Conservation (phyloP, 192 early-diverging fungal species). For the Irineochytrium annulatum region DNA sequence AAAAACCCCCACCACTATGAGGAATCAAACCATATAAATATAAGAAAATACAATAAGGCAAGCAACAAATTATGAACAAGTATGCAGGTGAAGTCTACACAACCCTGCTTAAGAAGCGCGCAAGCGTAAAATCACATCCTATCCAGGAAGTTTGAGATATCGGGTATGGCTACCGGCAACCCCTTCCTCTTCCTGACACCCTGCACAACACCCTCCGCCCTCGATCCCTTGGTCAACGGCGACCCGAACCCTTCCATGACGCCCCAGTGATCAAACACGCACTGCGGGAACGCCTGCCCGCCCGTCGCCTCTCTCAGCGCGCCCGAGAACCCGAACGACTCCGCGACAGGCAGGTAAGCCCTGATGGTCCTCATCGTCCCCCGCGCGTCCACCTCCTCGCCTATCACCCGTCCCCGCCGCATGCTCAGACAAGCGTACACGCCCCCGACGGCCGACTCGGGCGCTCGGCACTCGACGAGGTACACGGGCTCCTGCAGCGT, state of each 20-base stretch:
- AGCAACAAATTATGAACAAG: too few relatives aligned
- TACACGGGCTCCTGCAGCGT: constrained; percentile 93
- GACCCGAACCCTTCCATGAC: constrained; percentile 73
- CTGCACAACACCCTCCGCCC: constrained; percentile 75
- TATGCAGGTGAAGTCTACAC: too few relatives aligned
- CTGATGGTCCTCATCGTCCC: constrained; percentile 89
- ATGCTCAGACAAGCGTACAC: constrained; percentile 95
- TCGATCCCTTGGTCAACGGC: constrained; percentile 65
- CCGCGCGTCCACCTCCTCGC: constrained; percentile 82
- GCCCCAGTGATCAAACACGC: constrained; percentile 96
- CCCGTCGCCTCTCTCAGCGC: constrained; percentile 89
- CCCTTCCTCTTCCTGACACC: constrained; percentile 91
- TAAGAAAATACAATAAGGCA: too few relatives aligned
- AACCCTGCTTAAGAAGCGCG: too few relatives aligned
- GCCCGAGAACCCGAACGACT: constrained; percentile 97
- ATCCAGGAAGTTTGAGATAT: constrained; percentile 69
- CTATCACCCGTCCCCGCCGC: constrained; percentile 90
- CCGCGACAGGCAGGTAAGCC: constrained; percentile 92
- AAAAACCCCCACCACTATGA: too few relatives aligned
- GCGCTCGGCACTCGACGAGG: constrained; percentile 93
- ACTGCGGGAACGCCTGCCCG: constrained; percentile 99
- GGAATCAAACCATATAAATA: too few relatives aligned
- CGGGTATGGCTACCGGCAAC: constrained; percentile 72
- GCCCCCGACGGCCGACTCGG: constrained; percentile 89
- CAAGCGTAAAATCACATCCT: too few relatives aligned